Percentiles rank a stretch among this genome's conserved stretches.
Evolutionary conservation across 2,329 filamentous ascomycete genomes (phyloP).

Genomic region (Exophiala viscosa): DNA sequence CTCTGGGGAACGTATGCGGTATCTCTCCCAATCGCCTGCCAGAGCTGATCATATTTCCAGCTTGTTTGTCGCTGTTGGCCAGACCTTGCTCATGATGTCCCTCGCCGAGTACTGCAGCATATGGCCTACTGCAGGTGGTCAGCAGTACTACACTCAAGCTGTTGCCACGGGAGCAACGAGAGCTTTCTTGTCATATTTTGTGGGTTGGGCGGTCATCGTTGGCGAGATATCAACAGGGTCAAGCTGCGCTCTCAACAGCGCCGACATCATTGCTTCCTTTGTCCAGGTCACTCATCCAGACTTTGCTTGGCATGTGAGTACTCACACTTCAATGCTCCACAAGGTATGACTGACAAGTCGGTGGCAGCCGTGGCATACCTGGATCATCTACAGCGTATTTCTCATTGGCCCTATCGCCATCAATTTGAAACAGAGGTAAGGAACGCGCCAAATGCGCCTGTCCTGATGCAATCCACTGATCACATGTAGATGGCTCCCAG

Average conservation of each 20-base stretch:
- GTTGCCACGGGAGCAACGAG: slow-evolving; percentile 15
- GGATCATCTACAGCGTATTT: slow-evolving; percentile 21
- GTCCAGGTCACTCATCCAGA: slow-evolving; percentile 22
- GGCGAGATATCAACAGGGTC: slow-evolving; percentile 22
- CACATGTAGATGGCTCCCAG: slow-evolving; percentile 20
- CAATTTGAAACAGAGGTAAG: slow-evolving; percentile 21
- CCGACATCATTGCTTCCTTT: slow-evolving; percentile 21
- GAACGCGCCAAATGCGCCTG: not conserved
- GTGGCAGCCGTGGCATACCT: slow-evolving; percentile 18
- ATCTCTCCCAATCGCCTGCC: not conserved
- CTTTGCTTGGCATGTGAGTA: slow-evolving; percentile 16
- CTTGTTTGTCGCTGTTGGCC: slow-evolving; percentile 21
- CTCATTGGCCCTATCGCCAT: slow-evolving; percentile 21
- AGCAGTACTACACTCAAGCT: slow-evolving; percentile 24
- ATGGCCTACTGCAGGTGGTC: slow-evolving; percentile 24
- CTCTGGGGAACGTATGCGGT: slow-evolving; percentile 19
- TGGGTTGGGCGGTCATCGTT: slow-evolving; percentile 22
- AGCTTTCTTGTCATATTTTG: slow-evolving; percentile 19
- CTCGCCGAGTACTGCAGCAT: slow-evolving; percentile 21
- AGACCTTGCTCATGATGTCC: slow-evolving; percentile 22
- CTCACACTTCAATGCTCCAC: not conserved
- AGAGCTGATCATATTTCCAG: not conserved
- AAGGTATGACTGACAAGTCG: slow-evolving; percentile 1
- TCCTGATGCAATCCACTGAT: not conserved
- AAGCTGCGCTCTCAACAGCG: slow-evolving; percentile 22